Conservation (phyloP, 2,329 filamentous ascomycete species). For the Scytalidium lignicola region DNA sequence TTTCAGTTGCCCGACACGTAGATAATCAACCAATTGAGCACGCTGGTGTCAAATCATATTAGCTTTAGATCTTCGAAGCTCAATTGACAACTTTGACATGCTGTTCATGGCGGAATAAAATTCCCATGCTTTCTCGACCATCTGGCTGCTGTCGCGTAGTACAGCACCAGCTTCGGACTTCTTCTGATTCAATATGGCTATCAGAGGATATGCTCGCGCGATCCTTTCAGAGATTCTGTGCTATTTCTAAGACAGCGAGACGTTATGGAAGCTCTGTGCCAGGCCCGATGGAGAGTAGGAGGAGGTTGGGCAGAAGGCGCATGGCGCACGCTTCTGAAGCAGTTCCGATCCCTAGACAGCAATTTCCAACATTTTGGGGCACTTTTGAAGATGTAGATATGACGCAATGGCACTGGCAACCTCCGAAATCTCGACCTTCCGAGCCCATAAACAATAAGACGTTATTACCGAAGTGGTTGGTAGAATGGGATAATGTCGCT, state of each 20-base stretch:
- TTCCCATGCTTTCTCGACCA: constrained; percentile 40
- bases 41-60: too few relatives aligned
- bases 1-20: too few relatives aligned
- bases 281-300: constrained; percentile 27
- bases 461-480: constrained; percentile 17
- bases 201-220: constrained; percentile 49
- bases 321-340: constrained; percentile 24
- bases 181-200: constrained; percentile 50
- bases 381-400: constrained; percentile 18
- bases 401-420: constrained; percentile 25
- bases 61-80: too few relatives aligned
- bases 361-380: constrained; percentile 14
- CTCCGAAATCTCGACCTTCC: constrained; percentile 17
- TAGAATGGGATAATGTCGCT: constrained; percentile 7
- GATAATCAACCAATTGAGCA: too few relatives aligned
- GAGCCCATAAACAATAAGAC: not conserved
- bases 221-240: constrained; percentile 43
- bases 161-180: constrained; percentile 33
- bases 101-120: not conserved
- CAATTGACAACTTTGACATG: constrained; percentile 5
- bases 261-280: constrained; percentile 30
- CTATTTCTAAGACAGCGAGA: constrained; percentile 22
- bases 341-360: constrained; percentile 9
- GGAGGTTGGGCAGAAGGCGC: constrained; percentile 27
- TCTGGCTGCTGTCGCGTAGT: constrained; percentile 46